These are phyloP conservation scores for Pseudogymnoascus sp. DNA, from an alignment of 2,329 filamentous ascomycete genomes.

Conservation along the genomic window DNA sequence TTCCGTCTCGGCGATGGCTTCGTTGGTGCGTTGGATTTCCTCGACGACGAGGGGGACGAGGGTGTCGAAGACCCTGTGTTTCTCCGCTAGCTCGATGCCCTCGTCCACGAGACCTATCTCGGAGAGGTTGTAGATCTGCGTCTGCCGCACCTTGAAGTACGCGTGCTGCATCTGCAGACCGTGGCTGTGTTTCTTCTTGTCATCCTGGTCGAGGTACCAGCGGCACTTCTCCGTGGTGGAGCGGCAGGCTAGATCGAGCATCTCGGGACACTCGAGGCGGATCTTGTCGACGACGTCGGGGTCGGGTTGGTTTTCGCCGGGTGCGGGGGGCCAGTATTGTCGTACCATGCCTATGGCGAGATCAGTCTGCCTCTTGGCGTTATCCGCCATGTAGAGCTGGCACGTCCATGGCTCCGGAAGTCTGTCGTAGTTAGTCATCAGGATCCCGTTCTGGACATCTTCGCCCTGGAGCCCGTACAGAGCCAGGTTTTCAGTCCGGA, in stretches of 20 bases:
- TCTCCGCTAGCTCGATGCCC: constrained; percentile 55
- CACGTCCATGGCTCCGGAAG: constrained; percentile 85
- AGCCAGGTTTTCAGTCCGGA: constrained; percentile 61
- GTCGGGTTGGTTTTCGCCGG: constrained; percentile 22
- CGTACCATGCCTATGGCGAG: constrained; percentile 35
- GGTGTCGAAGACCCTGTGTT: constrained; percentile 54
- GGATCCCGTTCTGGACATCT: constrained; percentile 57
- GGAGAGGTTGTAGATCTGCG: constrained; percentile 39
- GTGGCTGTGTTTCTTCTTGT: constrained; percentile 39
- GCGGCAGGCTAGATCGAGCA: constrained; percentile 51
- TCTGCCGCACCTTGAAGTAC: constrained; percentile 36
- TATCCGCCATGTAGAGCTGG: constrained; percentile 53
- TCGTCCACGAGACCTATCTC: constrained; percentile 29
- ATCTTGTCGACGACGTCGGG: constrained; percentile 35
- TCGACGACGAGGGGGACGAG: constrained; percentile 42
- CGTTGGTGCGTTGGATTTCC: constrained; percentile 17
- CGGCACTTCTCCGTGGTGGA: constrained; percentile 51
- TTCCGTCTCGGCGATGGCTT: constrained; percentile 14
- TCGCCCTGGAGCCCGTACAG: constrained; percentile 61
- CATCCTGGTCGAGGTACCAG: constrained; percentile 47
- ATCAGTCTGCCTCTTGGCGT: constrained; percentile 52
- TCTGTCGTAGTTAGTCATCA: constrained; percentile 56
- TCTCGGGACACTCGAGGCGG: constrained; percentile 41
- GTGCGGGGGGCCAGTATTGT: constrained; percentile 28
- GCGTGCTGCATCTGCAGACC: constrained; percentile 39